Conservation (phyloP, 129 eudicot genomes). For the Smallanthus sonchifolius region DNA sequence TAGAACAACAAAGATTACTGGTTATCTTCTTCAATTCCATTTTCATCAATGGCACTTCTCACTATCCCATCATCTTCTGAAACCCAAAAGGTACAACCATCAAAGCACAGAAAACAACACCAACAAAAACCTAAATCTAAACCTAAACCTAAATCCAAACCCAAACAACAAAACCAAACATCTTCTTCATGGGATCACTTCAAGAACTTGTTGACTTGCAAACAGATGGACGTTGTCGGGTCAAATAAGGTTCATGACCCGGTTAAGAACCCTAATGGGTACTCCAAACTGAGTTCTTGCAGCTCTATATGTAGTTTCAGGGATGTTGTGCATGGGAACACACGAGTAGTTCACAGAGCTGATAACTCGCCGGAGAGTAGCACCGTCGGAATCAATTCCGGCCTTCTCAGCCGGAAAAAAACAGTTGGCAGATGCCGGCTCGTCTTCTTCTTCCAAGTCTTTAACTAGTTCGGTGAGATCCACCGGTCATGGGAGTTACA, state of each 20-base stretch:
- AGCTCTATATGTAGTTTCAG: slow-evolving; percentile 70
- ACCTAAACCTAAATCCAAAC: background rate
- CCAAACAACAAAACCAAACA: slow-evolving; percentile 42
- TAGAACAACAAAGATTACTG: slow-evolving; percentile 9
- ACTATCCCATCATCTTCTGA: slow-evolving; percentile 43
- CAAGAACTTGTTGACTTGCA: slow-evolving; percentile 84
- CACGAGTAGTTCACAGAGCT: slow-evolving; percentile 72
- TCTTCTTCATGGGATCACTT: slow-evolving; percentile 77
- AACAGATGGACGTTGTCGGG: slow-evolving; percentile 46
- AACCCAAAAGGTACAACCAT: slow-evolving; percentile 31
- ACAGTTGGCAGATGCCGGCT: slow-evolving; percentile 6
- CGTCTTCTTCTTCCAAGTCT: slow-evolving; percentile 46
- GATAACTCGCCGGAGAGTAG: slow-evolving; percentile 84
- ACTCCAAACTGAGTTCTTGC: slow-evolving; percentile 51
- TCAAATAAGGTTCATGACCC: slow-evolving; percentile 52
- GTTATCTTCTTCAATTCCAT: background rate
- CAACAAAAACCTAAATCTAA: slow-evolving; percentile 35
- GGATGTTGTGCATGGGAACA: slow-evolving; percentile 77
- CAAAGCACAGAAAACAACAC: slow-evolving; percentile 29
- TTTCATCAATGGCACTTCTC: slow-evolving; percentile 45
- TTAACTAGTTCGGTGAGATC: slow-evolving; percentile 53
- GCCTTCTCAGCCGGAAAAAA: slow-evolving; percentile 47
- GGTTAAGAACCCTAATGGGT: slow-evolving; percentile 30
- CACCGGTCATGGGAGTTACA: slow-evolving; percentile 25
- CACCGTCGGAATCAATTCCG: slow-evolving; percentile 49